Percentiles rank a stretch among this genome's conserved stretches.
These are phyloP conservation scores for Acacia melanoxylon DNA, from an alignment of 306 rosid species.

Conservation along the genomic window DNA sequence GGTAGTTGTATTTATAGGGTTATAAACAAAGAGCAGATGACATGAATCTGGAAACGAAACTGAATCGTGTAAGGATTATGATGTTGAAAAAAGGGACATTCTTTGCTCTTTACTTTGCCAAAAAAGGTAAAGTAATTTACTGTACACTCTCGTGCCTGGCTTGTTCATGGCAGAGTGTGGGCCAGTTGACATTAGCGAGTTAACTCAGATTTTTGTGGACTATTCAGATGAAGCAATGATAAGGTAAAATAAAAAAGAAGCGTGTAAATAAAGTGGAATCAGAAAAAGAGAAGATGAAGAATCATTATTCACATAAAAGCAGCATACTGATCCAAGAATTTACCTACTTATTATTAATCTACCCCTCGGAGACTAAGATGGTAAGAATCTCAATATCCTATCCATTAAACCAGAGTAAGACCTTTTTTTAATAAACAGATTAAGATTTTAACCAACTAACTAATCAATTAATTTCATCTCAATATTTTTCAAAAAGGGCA, in stretches of 20 bases:
- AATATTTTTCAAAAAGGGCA: background rate
- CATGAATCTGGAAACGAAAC: background rate
- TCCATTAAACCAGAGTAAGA: too few relatives aligned
- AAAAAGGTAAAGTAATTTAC: background rate
- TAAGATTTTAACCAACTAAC: too few relatives aligned
- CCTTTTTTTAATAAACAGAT: too few relatives aligned
- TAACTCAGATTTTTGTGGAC: background rate
- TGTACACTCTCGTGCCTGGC: background rate
- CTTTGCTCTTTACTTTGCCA: constrained; percentile 9
- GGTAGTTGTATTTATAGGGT: constrained; percentile 29
- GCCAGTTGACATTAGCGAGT: background rate
- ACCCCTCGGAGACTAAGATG: fast-evolving
- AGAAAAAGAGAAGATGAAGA: too few relatives aligned
- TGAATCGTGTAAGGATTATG: background rate
- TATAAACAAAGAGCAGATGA: background rate
- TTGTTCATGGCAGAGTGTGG: background rate
- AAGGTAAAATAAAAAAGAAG: background rate
- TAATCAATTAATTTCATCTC: too few relatives aligned
- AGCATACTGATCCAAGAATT: too few relatives aligned
- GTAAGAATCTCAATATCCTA: too few relatives aligned
- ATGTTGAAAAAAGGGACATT: constrained; percentile 12
- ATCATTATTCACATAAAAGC: too few relatives aligned
- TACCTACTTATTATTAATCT: too few relatives aligned
- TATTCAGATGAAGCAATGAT: background rate
- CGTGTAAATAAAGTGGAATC: too few relatives aligned